Conservation (phyloP, 2,329 filamentous ascomycete species). For the Apiospora marii region DNA sequence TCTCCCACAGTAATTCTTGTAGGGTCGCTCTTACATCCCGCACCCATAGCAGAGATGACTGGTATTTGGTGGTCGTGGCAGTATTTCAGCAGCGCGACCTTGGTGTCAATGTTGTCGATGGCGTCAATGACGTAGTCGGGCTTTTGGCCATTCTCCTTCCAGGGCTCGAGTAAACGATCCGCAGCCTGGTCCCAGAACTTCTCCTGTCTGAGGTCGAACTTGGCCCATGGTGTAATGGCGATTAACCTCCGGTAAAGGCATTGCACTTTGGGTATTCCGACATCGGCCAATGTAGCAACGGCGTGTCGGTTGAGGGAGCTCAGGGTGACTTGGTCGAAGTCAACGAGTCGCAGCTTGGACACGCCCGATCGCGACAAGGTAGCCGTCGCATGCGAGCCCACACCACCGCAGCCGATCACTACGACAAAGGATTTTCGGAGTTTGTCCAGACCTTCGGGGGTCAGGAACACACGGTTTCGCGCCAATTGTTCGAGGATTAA, state of each 20-base stretch:
- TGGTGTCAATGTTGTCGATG: slow-evolving; percentile 98
- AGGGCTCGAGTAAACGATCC: slow-evolving; percentile 70
- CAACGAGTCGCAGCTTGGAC: slow-evolving; percentile 84
- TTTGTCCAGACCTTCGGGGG: slow-evolving; percentile 78
- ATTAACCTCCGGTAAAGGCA: slow-evolving; percentile 82
- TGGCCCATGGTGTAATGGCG: slow-evolving; percentile 89
- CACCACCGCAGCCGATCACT: slow-evolving; percentile 91
- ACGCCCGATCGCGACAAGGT: slow-evolving; percentile 90
- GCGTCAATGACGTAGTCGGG: slow-evolving; percentile 95
- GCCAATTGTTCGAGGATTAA: slow-evolving; percentile 91
- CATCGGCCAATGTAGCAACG: slow-evolving; percentile 91
- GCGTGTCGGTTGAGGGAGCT: slow-evolving; percentile 96
- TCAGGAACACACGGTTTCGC: slow-evolving; percentile 56
- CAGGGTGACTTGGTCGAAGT: slow-evolving; percentile 97
- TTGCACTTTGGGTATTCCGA: slow-evolving; percentile 90
- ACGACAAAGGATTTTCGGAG: slow-evolving; percentile 85
- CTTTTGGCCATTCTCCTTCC: slow-evolving; percentile 69
- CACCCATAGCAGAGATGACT: slow-evolving; percentile 95
- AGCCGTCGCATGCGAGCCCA: slow-evolving; percentile 89
- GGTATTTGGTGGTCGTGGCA: slow-evolving; percentile 80
- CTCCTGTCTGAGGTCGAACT: slow-evolving; percentile 85
- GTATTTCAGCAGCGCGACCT: slow-evolving; percentile 88
- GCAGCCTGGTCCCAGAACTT: slow-evolving; percentile 79
- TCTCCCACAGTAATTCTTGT: slow-evolving; percentile 91
- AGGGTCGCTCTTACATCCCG: slow-evolving; percentile 87